Evolutionary conservation across 192 early-diverging fungal species (phyloP), one percentile per base, ranked within the genome.

Genomic region (Fimicolochytrium jonesii): DNA sequence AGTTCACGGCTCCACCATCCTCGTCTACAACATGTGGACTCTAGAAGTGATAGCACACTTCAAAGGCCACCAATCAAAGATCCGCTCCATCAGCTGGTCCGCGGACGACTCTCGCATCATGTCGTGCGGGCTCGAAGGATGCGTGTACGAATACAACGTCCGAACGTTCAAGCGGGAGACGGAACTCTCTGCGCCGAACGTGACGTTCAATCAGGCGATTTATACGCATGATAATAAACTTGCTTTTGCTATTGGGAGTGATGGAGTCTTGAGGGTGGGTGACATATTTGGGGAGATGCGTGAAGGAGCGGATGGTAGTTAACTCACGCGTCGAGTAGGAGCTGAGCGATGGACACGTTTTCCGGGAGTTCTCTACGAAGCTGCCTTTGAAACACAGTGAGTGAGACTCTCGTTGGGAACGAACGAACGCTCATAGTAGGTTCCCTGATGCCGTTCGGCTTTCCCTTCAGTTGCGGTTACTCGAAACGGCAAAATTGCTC

Each of bases 1-100:
- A 2, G 76, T 78, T 0, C 73, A 77, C 54, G 78, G 77, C 45
- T 68, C 75, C 41, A 78, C 73, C 5, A 68, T 82, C 2, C 20
- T 64, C 35, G 59, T 85, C 30, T 71, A 78, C 59, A 63, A 64
- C 34, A 80, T 77, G 3, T 85, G 83, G 83, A 74, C 74, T 0
- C 79, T 80, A 56, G 79, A 80, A 33, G 59, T 70, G 35, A 36
- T 69, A 25, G 63, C 57, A 18, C 60, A 67, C 56, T 59, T 81
- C 33, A 74, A 82, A 67, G 71, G 67, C 4, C 80, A 80, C 65
- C 15, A 42, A 22, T 74, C 72, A n/a, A 77, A 80, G 70, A 72
- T 85, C 32, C 71, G 68, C n/a, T 67, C 69, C 1, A 72, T 85
- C 17, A 45, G 42, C 18, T 85, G 80, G 80, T 74, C 76, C 25